Evolutionary conservation across 129 eudicot genomes (phyloP).

Genomic region (Flaveria robusta): DNA sequence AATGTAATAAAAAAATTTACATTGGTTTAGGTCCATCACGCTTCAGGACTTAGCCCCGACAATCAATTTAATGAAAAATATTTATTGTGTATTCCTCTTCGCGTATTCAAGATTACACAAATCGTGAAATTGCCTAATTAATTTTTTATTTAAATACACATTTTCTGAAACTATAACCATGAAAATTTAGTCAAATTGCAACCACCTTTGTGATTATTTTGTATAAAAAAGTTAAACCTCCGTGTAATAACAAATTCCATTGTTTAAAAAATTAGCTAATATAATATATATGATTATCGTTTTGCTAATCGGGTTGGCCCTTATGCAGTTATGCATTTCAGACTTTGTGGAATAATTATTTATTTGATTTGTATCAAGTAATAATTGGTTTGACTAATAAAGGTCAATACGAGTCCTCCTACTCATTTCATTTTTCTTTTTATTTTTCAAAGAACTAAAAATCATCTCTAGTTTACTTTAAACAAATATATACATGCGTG

Average conservation of each 20-base stretch:
- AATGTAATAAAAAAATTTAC: too few species aligned
- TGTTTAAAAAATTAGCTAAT: not conserved
- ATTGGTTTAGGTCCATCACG: too few species aligned
- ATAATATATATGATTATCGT: not conserved
- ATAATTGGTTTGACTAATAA: slow-evolving; percentile 22
- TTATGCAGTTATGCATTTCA: too few species aligned
- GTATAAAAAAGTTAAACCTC: not conserved
- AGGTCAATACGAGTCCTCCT: slow-evolving; percentile 25
- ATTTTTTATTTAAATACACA: too few species aligned
- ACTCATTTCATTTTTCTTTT: not conserved
- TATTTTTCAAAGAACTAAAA: slow-evolving; percentile 5
- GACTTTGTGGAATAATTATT: not conserved
- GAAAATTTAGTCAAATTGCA: not conserved
- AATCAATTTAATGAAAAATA: too few species aligned
- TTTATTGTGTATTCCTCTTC: too few species aligned
- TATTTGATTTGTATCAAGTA: not conserved
- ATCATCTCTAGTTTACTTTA: slow-evolving; percentile 3
- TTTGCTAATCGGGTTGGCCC: not conserved
- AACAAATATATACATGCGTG: slow-evolving; percentile 17
- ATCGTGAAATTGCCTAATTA: too few species aligned
- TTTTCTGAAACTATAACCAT: too few species aligned
- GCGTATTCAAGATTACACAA: too few species aligned
- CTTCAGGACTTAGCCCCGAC: too few species aligned
- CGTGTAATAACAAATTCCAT: not conserved
- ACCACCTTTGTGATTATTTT: not conserved